A percentile compares a stretch with the other conserved stretches of the same genome.
Conservation (phyloP, 2,329 filamentous ascomycete genomes). For the Trichophyton equinum region DNA sequence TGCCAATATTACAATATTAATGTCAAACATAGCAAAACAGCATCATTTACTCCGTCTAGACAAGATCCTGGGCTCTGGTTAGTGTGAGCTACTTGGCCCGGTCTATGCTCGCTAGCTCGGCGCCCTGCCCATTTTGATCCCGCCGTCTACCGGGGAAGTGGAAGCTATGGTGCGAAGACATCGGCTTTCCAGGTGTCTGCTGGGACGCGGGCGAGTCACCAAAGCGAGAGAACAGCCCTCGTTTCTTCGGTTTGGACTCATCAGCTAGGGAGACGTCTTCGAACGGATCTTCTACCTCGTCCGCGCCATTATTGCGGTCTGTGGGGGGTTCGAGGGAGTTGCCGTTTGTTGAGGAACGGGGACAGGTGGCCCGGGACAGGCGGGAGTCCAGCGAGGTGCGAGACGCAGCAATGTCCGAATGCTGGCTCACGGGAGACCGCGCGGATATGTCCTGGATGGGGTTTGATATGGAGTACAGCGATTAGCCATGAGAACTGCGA, state of each 20-base stretch:
- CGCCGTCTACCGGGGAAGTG: conserved; percentile 60
- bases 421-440: conserved; percentile 56
- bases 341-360: conserved; percentile 48
- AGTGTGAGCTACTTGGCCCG: neutral
- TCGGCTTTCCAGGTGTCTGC: conserved; percentile 29
- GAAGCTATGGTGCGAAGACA: conserved; percentile 43
- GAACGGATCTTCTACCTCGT: conserved; percentile 55
- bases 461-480: neutral
- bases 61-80: too few species aligned
- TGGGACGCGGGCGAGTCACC: conserved; percentile 41
- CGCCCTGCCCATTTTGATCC: conserved; percentile 55
- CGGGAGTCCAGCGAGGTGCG: conserved; percentile 73
- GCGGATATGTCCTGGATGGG: conserved; percentile 69
- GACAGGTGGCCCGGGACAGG: conserved; percentile 49
- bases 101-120: conserved; percentile 55
- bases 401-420: conserved; percentile 44
- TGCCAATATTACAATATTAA: too few species aligned
- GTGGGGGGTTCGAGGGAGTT: conserved; percentile 47
- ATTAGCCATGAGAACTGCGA: neutral
- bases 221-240: conserved; percentile 66
- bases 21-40: neutral
- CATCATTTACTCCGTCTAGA: too few species aligned
- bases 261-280: conserved; percentile 84
- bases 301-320: conserved; percentile 43
- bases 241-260: conserved; percentile 57